Percentiles rank a stretch among this genome's conserved stretches.
These are phyloP conservation scores for Ephemerocybe angulata DNA, from an alignment of 768 basidiomycete genomes.

Conservation along the genomic window DNA sequence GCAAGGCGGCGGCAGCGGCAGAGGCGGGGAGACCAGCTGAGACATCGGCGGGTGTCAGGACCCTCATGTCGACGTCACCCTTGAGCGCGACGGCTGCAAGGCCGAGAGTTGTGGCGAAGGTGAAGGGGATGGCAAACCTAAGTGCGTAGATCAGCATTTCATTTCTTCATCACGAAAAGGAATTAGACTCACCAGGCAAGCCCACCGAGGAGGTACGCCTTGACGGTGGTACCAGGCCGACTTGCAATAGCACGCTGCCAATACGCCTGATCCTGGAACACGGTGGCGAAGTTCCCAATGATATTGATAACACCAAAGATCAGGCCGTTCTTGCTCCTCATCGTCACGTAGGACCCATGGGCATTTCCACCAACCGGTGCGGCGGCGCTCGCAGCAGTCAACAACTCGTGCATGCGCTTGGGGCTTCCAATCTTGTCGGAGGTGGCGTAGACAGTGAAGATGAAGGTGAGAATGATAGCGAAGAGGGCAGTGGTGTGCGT, in stretches of 20 bases:
- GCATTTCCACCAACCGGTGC: conserved; percentile 79
- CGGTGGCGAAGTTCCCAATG: conserved; percentile 73
- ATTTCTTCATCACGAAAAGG: not conserved
- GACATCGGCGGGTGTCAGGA: conserved; percentile 57
- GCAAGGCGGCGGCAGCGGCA: conserved; percentile 76
- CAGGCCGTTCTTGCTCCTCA: conserved; percentile 71
- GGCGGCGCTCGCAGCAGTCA: conserved; percentile 50
- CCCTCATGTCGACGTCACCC: conserved; percentile 51
- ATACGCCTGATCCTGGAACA: conserved; percentile 70
- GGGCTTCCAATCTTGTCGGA: conserved; percentile 78
- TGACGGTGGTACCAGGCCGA: conserved; percentile 78
- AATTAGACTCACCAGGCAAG: conserved; percentile 62
- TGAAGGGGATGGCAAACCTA: conserved; percentile 84
- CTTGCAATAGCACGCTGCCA: conserved; percentile 93
- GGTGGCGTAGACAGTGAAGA: conserved; percentile 82
- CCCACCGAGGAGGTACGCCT: conserved; percentile 87
- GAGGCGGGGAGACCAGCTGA: conserved; percentile 87
- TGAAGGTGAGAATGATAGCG: conserved; percentile 70
- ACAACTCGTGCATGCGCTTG: conserved; percentile 72
- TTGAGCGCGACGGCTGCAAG: conserved; percentile 81
- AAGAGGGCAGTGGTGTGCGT: conserved; percentile 87
- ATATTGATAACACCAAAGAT: conserved; percentile 88
- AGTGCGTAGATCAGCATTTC: not conserved
- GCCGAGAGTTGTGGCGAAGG: conserved; percentile 83
- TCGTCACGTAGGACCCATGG: conserved; percentile 79